These are phyloP conservation scores for Oryza brachyantha DNA, from an alignment of 176 grass and related monocot species.

Conservation along the genomic window DNA sequence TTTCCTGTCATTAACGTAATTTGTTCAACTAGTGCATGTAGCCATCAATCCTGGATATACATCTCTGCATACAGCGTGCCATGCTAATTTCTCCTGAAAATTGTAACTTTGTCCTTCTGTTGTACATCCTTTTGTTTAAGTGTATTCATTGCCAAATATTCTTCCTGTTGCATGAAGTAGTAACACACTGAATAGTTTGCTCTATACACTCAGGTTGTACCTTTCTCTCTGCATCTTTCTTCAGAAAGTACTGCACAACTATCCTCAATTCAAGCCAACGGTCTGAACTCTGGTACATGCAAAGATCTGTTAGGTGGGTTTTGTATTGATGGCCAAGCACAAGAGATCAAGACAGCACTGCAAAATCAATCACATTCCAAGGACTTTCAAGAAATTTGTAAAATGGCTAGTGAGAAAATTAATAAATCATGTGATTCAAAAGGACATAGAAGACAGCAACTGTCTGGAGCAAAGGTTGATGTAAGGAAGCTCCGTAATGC, in stretches of 20 bases:
- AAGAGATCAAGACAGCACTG: slow-evolving; percentile 6
- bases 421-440: slow-evolving; percentile 27
- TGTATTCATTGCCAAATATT: neutral
- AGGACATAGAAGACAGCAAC: slow-evolving; percentile 24
- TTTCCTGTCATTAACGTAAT: neutral
- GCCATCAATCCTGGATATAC: neutral
- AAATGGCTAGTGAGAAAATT: slow-evolving; percentile 25
- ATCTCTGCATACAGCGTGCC: neutral
- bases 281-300: slow-evolving; percentile 30
- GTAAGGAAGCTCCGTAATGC: slow-evolving; percentile 41
- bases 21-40: neutral
- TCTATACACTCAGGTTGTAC: slow-evolving; percentile 36
- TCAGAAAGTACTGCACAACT: slow-evolving; percentile 38
- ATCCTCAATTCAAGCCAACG: slow-evolving; percentile 34
- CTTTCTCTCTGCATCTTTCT: slow-evolving; percentile 73
- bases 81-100: neutral
- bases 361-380: slow-evolving; percentile 24
- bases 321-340: slow-evolving; percentile 35
- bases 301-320: neutral
- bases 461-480: slow-evolving; percentile 31
- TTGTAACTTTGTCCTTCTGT: neutral
- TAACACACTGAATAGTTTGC: slow-evolving; percentile 1
- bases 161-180: neutral
- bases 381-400: neutral
- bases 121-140: neutral